Evolutionary conservation across 345 rosid species (phyloP).

Genomic region (Angophora floribunda): DNA sequence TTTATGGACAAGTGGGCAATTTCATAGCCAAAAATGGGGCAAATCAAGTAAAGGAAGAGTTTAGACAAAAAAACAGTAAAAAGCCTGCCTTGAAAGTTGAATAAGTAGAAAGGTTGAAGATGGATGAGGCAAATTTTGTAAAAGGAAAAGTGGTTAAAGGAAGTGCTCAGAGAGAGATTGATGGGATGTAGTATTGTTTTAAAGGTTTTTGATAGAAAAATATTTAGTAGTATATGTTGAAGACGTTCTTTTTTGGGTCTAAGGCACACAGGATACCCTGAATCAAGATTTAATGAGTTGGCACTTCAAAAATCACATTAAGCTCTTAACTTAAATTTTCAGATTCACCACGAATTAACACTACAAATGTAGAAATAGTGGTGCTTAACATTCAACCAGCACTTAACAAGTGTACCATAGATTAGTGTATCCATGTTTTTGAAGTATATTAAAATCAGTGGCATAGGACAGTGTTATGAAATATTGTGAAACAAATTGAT

Average conservation of each 20-base stretch:
- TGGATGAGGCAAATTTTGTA: background rate
- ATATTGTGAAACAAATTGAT: background rate
- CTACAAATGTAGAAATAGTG: background rate
- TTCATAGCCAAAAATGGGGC: too few relatives aligned
- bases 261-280: background rate
- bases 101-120: background rate
- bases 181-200: background rate
- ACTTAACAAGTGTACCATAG: too few relatives aligned
- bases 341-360: background rate
- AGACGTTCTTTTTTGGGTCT: background rate
- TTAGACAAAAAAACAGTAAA: background rate
- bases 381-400: background rate
- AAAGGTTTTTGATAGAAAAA: background rate
- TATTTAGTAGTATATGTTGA: background rate
- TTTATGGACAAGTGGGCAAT: too few relatives aligned
- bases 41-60: too few relatives aligned
- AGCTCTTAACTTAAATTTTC: background rate
- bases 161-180: background rate
- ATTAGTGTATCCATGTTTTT: background rate
- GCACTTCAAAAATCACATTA: background rate
- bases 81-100: background rate
- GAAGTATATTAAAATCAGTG: background rate
- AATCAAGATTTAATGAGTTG: background rate
- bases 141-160: background rate
- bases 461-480: background rate